Conservation (phyloP, 1,284 basidiomycete species). For the Cryptococcus sp. region DNA sequence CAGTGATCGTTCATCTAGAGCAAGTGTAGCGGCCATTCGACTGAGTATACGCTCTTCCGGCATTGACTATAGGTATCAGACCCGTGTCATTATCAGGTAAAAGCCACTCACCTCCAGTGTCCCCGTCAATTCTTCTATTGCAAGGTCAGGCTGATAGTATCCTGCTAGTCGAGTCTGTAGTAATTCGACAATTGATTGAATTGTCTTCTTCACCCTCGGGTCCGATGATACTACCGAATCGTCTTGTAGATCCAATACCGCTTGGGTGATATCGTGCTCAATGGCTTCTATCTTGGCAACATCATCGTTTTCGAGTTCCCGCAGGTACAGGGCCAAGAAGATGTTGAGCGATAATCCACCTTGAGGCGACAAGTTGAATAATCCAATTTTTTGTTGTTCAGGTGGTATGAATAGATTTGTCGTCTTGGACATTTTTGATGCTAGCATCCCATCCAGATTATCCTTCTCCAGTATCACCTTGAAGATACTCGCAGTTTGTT, state of each 20-base stretch:
- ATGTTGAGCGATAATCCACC: neutral
- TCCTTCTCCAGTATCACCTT: slow-evolving; percentile 1
- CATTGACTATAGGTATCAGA: slow-evolving; percentile 10
- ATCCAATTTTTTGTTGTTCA: neutral
- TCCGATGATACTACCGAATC: too few relatives aligned
- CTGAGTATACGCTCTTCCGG: slow-evolving; percentile 9
- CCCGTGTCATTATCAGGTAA: too few relatives aligned
- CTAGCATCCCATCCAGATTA: neutral
- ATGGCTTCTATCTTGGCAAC: too few relatives aligned
- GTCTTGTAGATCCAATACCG: too few relatives aligned
- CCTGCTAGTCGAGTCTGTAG: too few relatives aligned
- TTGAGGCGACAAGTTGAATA: neutral
- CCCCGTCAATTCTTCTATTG: too few relatives aligned
- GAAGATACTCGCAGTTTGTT: neutral
- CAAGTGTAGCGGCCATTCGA: slow-evolving; percentile 36
- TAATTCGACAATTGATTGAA: too few relatives aligned
- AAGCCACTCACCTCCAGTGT: too few relatives aligned
- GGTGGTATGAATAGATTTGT: neutral
- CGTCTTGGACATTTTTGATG: neutral
- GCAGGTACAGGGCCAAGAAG: neutral
- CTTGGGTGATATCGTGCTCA: too few relatives aligned
- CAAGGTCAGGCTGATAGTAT: too few relatives aligned
- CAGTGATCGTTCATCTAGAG: slow-evolving; percentile 38
- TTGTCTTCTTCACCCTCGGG: too few relatives aligned
- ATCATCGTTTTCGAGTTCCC: too few relatives aligned